phyloP scores from a whole-genome alignment of 129 eudicot genomes.

The Solidago caesia region DNA sequence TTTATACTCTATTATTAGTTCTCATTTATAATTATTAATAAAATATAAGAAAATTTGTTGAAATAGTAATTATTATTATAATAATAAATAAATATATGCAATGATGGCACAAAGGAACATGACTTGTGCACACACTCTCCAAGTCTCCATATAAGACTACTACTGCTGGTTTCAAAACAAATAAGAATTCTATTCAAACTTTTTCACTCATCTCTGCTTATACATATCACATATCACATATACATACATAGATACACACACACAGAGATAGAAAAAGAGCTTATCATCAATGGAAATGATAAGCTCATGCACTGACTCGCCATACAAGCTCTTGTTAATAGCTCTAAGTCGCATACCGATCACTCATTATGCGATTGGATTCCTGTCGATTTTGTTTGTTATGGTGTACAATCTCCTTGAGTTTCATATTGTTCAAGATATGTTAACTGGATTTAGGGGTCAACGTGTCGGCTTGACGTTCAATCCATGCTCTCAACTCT shows the following conservation, averaged over 20 bases:
- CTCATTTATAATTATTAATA: too few relatives aligned
- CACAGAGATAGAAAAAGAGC: neutral
- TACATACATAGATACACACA: neutral
- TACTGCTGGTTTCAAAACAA: neutral
- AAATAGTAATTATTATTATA: neutral
- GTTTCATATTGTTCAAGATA: slow-evolving; percentile 63
- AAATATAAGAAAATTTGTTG: too few relatives aligned
- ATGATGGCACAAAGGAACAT: slow-evolving; percentile 11
- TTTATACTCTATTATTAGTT: too few relatives aligned
- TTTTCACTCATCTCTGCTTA: slow-evolving; percentile 14
- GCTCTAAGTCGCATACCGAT: slow-evolving; percentile 61
- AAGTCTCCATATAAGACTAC: slow-evolving; percentile 12
- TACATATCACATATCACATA: neutral
- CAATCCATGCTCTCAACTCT: slow-evolving; percentile 59
- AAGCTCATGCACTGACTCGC: slow-evolving; percentile 39
- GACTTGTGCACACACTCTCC: slow-evolving; percentile 12
- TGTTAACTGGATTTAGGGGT: slow-evolving; percentile 73
- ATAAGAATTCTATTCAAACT: slow-evolving; percentile 19
- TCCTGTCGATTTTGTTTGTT: slow-evolving; percentile 13
- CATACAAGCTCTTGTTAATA: slow-evolving; percentile 56
- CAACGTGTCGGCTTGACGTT: slow-evolving; percentile 61
- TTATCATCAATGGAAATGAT: slow-evolving; percentile 24
- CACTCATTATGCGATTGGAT: slow-evolving; percentile 54
- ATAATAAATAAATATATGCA: neutral
- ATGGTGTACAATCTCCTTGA: slow-evolving; percentile 66